phyloP scores from a whole-genome alignment of 2,329 filamentous ascomycete genomes.

The Zarea fungicola region DNA sequence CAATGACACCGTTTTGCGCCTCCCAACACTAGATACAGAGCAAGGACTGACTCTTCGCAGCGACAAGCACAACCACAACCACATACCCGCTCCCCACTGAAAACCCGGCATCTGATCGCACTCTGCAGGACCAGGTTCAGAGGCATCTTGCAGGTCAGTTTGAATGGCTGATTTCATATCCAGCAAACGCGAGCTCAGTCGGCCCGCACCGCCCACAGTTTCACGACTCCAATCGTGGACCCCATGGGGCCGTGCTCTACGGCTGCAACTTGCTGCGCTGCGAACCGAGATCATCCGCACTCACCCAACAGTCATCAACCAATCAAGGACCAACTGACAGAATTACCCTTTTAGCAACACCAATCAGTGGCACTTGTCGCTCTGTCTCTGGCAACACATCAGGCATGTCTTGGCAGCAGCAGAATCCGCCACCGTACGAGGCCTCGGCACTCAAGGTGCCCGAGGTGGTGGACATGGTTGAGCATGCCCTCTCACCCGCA shows the following conservation, averaged over 20 bases:
- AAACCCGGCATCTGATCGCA: constrained; percentile 20
- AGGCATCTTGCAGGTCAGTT: constrained; percentile 45
- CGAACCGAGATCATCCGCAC: constrained; percentile 21
- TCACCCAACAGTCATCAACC: constrained; percentile 16
- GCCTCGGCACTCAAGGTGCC: constrained; percentile 24
- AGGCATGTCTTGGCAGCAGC: constrained; percentile 22
- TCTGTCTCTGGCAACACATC: not conserved
- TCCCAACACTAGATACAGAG: constrained; percentile 20
- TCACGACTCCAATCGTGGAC: constrained; percentile 20
- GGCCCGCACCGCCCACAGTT: constrained; percentile 16
- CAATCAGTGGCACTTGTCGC: constrained; percentile 13
- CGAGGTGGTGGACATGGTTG: constrained; percentile 25
- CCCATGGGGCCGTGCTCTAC: constrained; percentile 26
- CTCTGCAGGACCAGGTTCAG: constrained; percentile 30
- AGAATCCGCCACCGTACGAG: constrained; percentile 19
- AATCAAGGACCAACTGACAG: constrained; percentile 27
- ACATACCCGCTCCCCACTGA: constrained; percentile 15
- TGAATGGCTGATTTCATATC: constrained; percentile 43
- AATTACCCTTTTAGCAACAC: constrained; percentile 45
- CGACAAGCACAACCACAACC: not conserved
- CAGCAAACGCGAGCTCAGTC: constrained; percentile 23
- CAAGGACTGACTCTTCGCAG: constrained; percentile 5
- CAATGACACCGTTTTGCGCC: not conserved
- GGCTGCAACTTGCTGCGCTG: constrained; percentile 49
- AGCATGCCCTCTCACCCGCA: constrained; percentile 29